Conservation (phyloP, 495 filamentous ascomycete species). For the Aspergillus heteromorphus region DNA sequence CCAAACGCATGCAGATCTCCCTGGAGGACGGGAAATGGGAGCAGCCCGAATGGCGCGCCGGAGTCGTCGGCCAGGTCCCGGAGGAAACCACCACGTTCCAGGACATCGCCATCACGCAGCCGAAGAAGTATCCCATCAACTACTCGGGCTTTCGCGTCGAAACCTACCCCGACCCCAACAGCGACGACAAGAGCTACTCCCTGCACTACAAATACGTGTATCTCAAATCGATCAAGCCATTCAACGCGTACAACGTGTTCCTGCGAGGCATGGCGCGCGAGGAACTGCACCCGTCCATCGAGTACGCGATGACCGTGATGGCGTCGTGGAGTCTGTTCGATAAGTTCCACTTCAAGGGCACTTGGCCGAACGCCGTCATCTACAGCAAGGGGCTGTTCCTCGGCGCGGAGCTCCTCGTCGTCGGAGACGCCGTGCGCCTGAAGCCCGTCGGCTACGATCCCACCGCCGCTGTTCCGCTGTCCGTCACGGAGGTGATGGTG, state of each 20-base stretch:
- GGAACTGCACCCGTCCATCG: slow-evolving; percentile 49
- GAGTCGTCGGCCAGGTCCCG: slow-evolving; percentile 47
- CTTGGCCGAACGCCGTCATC: slow-evolving; percentile 49
- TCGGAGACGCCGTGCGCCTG: slow-evolving; percentile 51
- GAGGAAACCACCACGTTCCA: slow-evolving; percentile 36
- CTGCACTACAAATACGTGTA: slow-evolving; percentile 51
- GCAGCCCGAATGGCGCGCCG: slow-evolving; percentile 52
- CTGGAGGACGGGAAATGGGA: slow-evolving; percentile 20
- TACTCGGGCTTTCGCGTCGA: slow-evolving; percentile 57
- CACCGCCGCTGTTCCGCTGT: not conserved
- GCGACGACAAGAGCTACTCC: slow-evolving; percentile 44
- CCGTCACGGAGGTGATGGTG: slow-evolving; percentile 48
- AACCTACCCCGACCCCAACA: slow-evolving; percentile 45
- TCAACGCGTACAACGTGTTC: slow-evolving; percentile 45
- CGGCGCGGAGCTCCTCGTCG: slow-evolving; percentile 48
- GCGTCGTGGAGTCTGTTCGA: slow-evolving; percentile 48
- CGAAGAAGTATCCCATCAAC: slow-evolving; percentile 39
- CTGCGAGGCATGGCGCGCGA: slow-evolving; percentile 32
- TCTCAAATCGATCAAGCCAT: slow-evolving; percentile 50
- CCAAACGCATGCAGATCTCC: slow-evolving; percentile 25
- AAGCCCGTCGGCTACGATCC: slow-evolving; percentile 26
- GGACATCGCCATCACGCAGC: slow-evolving; percentile 35
- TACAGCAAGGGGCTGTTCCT: slow-evolving; percentile 51
- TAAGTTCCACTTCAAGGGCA: slow-evolving; percentile 45
- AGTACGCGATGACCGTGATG: slow-evolving; percentile 49